These are phyloP conservation scores for Flaveria floridana DNA, from an alignment of 140 eudicot species.

Conservation along the genomic window DNA sequence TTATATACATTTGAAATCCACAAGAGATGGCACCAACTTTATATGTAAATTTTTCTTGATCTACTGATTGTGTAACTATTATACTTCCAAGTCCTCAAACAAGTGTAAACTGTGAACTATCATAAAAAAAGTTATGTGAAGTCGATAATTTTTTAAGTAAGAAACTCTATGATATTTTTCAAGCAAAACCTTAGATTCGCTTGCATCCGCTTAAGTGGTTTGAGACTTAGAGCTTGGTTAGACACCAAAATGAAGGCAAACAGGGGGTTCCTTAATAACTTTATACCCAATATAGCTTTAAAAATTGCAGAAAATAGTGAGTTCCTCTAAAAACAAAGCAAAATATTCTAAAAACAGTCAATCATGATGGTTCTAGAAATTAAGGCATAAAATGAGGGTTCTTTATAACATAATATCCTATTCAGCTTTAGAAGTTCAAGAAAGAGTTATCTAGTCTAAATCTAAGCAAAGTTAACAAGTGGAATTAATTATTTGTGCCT, in stretches of 20 bases:
- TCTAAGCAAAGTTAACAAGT: slow-evolving; percentile 12
- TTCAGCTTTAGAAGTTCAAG: not conserved
- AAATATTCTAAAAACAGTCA: not conserved
- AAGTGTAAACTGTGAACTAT: not conserved
- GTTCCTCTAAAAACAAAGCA: not conserved
- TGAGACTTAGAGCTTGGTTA: not conserved
- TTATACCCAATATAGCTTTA: slow-evolving; percentile 2
- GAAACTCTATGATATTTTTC: not conserved
- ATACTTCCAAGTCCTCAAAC: not conserved
- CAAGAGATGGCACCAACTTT: not conserved
- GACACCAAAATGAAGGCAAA: not conserved
- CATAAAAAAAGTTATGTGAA: too few species aligned
- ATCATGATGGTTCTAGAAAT: not conserved
- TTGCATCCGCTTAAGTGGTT: not conserved
- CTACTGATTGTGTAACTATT: not conserved
- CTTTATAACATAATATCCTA: not conserved
- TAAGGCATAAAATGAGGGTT: not conserved
- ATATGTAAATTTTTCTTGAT: not conserved
- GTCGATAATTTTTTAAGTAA: too few species aligned
- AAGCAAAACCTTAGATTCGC: not conserved
- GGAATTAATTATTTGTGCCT: not conserved
- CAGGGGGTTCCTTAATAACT: not conserved
- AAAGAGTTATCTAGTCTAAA: not conserved
- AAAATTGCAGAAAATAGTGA: not conserved
- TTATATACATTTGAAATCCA: not conserved